Percentiles rank a stretch among this genome's conserved stretches.
Conservation (phyloP, 768 basidiomycete genomes). For the Auricularia sp. region DNA sequence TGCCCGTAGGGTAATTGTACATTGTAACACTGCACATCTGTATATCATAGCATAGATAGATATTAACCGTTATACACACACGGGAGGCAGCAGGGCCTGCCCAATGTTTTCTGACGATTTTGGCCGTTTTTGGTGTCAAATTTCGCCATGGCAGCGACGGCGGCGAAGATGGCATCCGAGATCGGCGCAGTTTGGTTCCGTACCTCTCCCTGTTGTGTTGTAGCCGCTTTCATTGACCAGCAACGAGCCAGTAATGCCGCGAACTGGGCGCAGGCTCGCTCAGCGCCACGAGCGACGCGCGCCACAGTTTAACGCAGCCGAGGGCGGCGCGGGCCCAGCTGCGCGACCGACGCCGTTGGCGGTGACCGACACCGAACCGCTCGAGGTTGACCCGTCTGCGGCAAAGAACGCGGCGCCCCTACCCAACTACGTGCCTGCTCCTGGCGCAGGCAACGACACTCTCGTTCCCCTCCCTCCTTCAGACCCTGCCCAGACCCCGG, state of each 20-base stretch:
- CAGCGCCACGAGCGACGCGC: background rate
- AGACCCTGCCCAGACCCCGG: background rate
- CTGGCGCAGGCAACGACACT: background rate
- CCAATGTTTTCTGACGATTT: too few relatives aligned
- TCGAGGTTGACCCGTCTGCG: background rate
- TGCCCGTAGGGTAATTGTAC: background rate
- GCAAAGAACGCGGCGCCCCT: background rate
- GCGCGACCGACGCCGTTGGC: background rate
- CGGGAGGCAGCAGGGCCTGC: too few relatives aligned
- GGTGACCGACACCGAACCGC: background rate
- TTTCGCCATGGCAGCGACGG: too few relatives aligned
- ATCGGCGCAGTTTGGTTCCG: background rate
- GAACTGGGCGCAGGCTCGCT: background rate
- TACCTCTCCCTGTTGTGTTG: background rate
- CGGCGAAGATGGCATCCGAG: too few relatives aligned
- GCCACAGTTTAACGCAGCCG: background rate
- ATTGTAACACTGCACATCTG: background rate
- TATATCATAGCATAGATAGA: background rate
- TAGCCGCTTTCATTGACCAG: background rate
- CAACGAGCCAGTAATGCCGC: too few relatives aligned
- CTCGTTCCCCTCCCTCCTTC: background rate
- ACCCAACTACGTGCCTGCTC: background rate
- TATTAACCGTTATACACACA: too few relatives aligned
- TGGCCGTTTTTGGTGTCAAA: too few relatives aligned
- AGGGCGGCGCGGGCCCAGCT: background rate